Evolutionary conservation across 2,329 filamentous ascomycete genomes (phyloP).

Genomic region (Aspergillus cejpii): DNA sequence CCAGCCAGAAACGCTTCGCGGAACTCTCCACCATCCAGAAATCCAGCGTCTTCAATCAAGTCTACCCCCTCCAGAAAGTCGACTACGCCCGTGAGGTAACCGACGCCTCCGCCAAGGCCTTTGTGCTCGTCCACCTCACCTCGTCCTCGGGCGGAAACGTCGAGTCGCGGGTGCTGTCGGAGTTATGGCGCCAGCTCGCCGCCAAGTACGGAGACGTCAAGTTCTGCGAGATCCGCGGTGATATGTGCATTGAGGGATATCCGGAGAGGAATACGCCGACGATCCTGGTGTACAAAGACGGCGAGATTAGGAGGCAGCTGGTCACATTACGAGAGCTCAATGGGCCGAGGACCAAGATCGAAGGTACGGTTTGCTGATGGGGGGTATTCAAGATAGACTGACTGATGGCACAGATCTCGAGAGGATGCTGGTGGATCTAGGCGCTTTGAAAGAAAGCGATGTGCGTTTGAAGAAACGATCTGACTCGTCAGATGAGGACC

Average conservation of each 20-base stretch:
- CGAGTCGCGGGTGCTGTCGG: constrained; percentile 74
- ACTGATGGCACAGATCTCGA: constrained; percentile 56
- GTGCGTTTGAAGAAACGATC: constrained; percentile 59
- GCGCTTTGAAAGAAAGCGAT: constrained; percentile 71
- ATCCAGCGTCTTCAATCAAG: constrained; percentile 75
- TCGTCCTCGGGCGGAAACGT: constrained; percentile 72
- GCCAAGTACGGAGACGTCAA: constrained; percentile 87
- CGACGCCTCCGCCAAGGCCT: constrained; percentile 67
- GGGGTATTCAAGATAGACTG: constrained; percentile 9
- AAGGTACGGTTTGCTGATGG: constrained; percentile 33
- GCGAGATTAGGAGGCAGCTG: constrained; percentile 83
- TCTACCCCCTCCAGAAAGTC: constrained; percentile 90
- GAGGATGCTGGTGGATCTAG: constrained; percentile 70
- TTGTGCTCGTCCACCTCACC: constrained; percentile 71
- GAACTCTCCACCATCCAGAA: constrained; percentile 71
- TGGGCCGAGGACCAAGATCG: constrained; percentile 62
- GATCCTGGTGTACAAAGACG: constrained; percentile 84
- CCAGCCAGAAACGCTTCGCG: constrained; percentile 69
- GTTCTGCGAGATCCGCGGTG: constrained; percentile 90
- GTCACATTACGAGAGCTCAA: constrained; percentile 79
- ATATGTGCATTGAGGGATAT: constrained; percentile 93
- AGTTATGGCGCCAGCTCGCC: constrained; percentile 81
- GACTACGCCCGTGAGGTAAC: constrained; percentile 90
- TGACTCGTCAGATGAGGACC: constrained; percentile 51
- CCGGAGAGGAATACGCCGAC: constrained; percentile 93